Evolutionary conservation across 176 grass and related monocot species (phyloP), one percentile per base, ranked within the genome.

Genomic region (Poa pratensis): DNA sequence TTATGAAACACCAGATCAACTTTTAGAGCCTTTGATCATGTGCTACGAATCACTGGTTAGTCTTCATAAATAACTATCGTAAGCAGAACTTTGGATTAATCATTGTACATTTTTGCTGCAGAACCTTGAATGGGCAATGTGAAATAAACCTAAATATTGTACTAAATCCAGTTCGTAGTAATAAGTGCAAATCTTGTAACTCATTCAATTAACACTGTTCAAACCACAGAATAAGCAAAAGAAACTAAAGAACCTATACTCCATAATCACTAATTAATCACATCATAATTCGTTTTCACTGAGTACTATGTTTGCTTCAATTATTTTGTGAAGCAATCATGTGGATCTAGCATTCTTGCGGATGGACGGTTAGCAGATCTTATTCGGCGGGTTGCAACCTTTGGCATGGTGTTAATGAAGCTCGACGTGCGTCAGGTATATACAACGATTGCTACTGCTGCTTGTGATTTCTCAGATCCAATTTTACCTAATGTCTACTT

Each of bases 351-450:
- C 35, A 81, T 90, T 17, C 85, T 98, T 77, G 96, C 96, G 5
- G 92, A 98, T 82, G 93, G 96, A 23, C 89, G 93, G 49, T 84
- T 98, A 57, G 90, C 93, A 85, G 93, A 98, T 98, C 86, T 98
- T 68, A 95, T 98, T 87, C 83, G 96, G 64, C 86, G 93, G 81
- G 89, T 98, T 87, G 87, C 93, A 9, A 98, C 87, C 61, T 98
- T 98, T 79, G 93, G 93, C 70, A 90, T 98, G 93, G 91, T 90
- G 55, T 63, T 98, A 68, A 95, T 95, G 93, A 98, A 98, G 85
- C 87, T 98, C 20, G 96, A 98, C 30, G 66, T 98, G 46, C 96
- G 96, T 26, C 96, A 95, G 92, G 94, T 97, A 60, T 23, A 11
- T 52, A 26, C 51, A 65, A 34, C 61, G 18, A 42, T 76, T 46